These are phyloP conservation scores for Neurospora africana DNA, from an alignment of 495 filamentous ascomycete genomes.

Conservation along the genomic window DNA sequence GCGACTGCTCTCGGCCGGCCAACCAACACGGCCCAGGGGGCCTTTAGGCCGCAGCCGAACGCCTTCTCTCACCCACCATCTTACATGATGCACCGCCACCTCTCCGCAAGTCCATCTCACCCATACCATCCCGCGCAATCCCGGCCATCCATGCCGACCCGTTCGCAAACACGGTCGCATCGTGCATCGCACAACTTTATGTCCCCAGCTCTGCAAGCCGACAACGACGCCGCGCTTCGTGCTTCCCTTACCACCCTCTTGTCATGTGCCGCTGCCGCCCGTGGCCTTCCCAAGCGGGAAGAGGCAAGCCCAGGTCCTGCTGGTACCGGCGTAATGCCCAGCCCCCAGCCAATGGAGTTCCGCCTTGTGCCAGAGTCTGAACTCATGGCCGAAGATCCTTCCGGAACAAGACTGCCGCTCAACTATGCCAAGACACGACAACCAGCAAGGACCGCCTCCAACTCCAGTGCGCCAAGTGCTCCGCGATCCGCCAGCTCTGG, in stretches of 20 bases:
- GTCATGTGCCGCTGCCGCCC: conserved; percentile 79
- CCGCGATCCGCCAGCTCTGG: conserved; percentile 17
- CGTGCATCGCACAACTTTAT: conserved; percentile 50
- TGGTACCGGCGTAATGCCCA: conserved; percentile 27
- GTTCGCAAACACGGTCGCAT: conserved; percentile 31
- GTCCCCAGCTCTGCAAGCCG: conserved; percentile 66
- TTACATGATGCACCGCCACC: conserved; percentile 38
- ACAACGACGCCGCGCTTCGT: conserved; percentile 87
- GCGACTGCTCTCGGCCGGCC: conserved; percentile 63
- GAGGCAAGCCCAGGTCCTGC: conserved; percentile 21
- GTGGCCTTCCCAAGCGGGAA: conserved; percentile 60
- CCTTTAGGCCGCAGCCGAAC: conserved; percentile 79
- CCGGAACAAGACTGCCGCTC: conserved; percentile 5
- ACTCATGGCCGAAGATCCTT: conserved; percentile 38
- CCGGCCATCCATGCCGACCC: conserved; percentile 30
- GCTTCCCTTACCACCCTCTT: conserved; percentile 91
- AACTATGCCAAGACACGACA: conserved; percentile 2
- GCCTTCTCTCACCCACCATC: conserved; percentile 78
- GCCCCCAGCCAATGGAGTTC: conserved; percentile 44
- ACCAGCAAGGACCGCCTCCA: conserved; percentile 17
- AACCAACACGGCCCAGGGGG: conserved; percentile 32
- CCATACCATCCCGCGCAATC: conserved; percentile 28
- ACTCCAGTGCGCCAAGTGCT: conserved; percentile 23
- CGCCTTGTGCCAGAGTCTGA: conserved; percentile 69
- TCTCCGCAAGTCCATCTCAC: conserved; percentile 32